phyloP scores from a whole-genome alignment of 208 protist species.

The Leishmania lainsoni region DNA sequence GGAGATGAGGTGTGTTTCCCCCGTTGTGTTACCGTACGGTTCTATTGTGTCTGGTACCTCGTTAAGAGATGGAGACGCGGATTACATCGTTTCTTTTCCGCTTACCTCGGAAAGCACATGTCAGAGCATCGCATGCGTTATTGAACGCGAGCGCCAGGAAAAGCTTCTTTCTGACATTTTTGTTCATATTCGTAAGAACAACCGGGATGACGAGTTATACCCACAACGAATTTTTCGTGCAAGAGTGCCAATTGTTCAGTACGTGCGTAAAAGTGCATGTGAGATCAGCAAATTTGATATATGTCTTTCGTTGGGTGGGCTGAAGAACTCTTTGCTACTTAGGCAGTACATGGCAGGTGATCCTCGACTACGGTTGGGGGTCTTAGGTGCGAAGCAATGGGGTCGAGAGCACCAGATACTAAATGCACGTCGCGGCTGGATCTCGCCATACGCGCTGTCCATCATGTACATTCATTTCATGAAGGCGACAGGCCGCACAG shows the following conservation, averaged over 20 bases:
- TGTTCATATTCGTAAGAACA: constrained; percentile 36
- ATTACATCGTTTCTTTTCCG: constrained; percentile 71
- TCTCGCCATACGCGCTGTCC: constrained; percentile 83
- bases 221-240: constrained; percentile 78
- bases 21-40: constrained; percentile 71
- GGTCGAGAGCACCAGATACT: constrained; percentile 64
- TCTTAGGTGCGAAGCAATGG: constrained; percentile 71
- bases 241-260: constrained; percentile 70
- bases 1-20: constrained; percentile 1
- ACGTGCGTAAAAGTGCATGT: constrained; percentile 16
- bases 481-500: constrained; percentile 38
- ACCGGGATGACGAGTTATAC: constrained; percentile 22
- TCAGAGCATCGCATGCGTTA: neutral
- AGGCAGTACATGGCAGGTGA: constrained; percentile 66
- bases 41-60: constrained; percentile 76
- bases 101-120: too few relatives aligned
- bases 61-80: constrained; percentile 70
- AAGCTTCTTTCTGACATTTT: constrained; percentile 51
- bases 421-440: constrained; percentile 74
- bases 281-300: constrained; percentile 65
- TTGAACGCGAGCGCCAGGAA: constrained; percentile 51
- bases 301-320: constrained; percentile 69
- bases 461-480: constrained; percentile 86
- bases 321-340: constrained; percentile 73
- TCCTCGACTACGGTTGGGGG: constrained; percentile 56